phyloP scores from a whole-genome alignment of 306 rosid genomes.

The Hippophae gyantsensis region DNA sequence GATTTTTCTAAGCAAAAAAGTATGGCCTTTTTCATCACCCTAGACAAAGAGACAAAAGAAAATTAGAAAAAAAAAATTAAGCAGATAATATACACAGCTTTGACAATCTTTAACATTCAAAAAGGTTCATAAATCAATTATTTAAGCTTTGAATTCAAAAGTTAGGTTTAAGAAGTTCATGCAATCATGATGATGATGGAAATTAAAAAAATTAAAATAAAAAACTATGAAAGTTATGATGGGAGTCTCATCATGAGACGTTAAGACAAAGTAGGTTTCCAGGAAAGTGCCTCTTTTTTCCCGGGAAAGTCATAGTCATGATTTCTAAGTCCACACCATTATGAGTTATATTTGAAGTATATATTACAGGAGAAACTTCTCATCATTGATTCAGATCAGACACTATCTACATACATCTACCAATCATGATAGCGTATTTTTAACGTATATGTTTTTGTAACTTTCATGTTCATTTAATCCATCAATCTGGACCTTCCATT shows the following conservation, averaged over 20 bases:
- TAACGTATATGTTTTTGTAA: conserved; percentile 17
- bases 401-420: conserved; percentile 4
- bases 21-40: background rate
- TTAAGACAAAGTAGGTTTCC: conserved; percentile 44
- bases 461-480: background rate
- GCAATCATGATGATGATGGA: conserved; percentile 30
- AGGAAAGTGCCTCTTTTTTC: conserved; percentile 51
- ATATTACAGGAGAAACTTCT: conserved; percentile 14
- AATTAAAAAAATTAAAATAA: background rate
- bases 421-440: conserved; percentile 43
- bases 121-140: background rate
- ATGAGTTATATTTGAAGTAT: conserved; percentile 43
- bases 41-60: conserved; percentile 8
- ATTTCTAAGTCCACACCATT: conserved; percentile 51
- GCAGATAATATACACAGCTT: conserved; percentile 7
- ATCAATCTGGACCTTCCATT: conserved; percentile 11
- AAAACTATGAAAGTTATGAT: conserved; percentile 12
- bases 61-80: background rate
- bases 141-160: conserved; percentile 23
- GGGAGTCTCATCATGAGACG: conserved; percentile 37
- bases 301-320: conserved; percentile 43
- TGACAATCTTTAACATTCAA: conserved; percentile 24
- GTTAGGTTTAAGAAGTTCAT: conserved; percentile 15
- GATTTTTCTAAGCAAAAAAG: too few species aligned
- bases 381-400: conserved; percentile 11